Base-by-base conservation (phyloP, 176 grass and related monocot species). In the Bromus sterilis region DNA sequence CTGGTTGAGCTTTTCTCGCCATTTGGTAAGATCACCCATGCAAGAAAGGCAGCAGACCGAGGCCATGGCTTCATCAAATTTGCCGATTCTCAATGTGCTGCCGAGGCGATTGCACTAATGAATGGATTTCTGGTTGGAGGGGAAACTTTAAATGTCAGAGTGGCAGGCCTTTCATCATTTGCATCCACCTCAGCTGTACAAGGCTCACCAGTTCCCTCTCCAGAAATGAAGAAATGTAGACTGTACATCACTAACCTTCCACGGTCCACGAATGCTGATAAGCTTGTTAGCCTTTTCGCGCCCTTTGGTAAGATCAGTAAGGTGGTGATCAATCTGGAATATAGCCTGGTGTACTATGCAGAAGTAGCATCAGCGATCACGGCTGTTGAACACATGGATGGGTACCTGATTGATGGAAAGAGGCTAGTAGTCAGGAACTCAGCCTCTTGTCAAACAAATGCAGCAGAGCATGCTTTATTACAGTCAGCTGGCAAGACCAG, bases 101-200 rank as follows among this genome's bases (percentile, higher is more conserved):
- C 80, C 33, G 64, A 76, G 31, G 93, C 86, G 36, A 66, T 87
- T 35, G 53, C 34, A 28, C 15, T n/a, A 24, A 93, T 97, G 93
- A 89, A 97, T 89, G 93, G 93, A 15, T 40, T 80, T 55, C 66
- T 81, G 63, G 76, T 97, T 72, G 83, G 86, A n/a, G 86, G 87
- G 73, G 84, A 89, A 73, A 57, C 29, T 5, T 32, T 97, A 77
- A 56, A 66, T 34, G 94, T 97, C 46, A 87, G 82, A 76, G 43
- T 87, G 59, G 89, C 88, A 44, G 68, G 58, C 21, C 73, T 76
- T 78, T 65, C 81, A 28, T 32, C 64, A 6, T 79, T 78, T 55
- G 51, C 42, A 81, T 69, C 87, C 39, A 53, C 67, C 76, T 80
- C 81, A 51, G 76, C 34, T 80, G 62, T 64, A 80, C 76, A 75